Conservation (phyloP, 1,139 yeast species). For the Pichia sp. region DNA sequence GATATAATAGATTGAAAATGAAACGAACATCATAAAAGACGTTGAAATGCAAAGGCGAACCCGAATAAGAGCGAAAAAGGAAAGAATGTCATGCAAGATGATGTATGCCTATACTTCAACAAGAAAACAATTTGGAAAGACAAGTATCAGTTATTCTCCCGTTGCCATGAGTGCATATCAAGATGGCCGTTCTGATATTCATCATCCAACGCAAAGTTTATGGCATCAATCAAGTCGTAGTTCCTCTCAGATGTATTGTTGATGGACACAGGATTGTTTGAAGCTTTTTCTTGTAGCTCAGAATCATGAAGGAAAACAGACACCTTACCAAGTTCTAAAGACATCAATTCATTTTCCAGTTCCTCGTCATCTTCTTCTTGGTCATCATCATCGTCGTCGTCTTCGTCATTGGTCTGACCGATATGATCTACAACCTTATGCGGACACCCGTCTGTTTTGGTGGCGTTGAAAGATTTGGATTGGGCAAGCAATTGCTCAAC, state of each 20-base stretch:
- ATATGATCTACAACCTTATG: no score
- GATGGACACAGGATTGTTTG: conserved; percentile 6
- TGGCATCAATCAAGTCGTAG: conserved; percentile 16
- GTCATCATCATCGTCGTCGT: conserved; percentile 4
- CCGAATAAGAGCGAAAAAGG: no score
- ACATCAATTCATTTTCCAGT: conserved; percentile 7
- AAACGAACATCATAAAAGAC: no score
- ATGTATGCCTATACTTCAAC: no score
- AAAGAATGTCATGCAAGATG: no score
- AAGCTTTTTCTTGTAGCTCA: conserved; percentile 3
- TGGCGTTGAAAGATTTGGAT: no score
- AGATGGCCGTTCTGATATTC: conserved; percentile 11
- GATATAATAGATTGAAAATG: no score
- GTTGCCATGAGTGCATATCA: conserved; percentile 3
- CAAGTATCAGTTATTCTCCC: neutral
- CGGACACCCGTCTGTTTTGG: no score
- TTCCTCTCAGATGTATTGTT: conserved; percentile 2
- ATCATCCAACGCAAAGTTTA: conserved; percentile 21
- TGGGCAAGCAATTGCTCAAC: no score
- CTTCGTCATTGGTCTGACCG: conserved; percentile 1
- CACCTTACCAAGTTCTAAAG: conserved; percentile 7
- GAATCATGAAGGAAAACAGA: conserved; percentile 6
- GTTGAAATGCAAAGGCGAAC: no score
- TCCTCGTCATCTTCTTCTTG: conserved; percentile 7
- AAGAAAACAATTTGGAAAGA: no score